A percentile compares a stretch with the other conserved stretches of the same genome.
Evolutionary conservation across 75 land plant species (phyloP).

Genomic region (Cryptomeria japonica): DNA sequence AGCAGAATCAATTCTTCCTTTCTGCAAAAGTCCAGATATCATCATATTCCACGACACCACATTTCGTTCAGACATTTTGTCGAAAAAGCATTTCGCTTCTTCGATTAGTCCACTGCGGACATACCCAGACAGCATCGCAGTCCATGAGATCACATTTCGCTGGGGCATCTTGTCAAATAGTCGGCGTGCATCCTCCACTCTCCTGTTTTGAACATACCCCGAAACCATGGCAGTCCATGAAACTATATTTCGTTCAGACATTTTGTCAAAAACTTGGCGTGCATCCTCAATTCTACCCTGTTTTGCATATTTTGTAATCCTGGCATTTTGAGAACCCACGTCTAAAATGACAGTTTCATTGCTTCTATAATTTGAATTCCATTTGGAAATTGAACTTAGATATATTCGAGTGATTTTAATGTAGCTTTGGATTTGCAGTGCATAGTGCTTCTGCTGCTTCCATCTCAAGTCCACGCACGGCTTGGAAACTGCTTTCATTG

Average conservation of each 20-base stretch:
- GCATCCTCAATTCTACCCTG: constrained; percentile 11
- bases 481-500: background rate
- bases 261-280: background rate
- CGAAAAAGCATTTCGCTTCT: constrained; percentile 41
- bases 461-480: background rate
- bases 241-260: background rate
- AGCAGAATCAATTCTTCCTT: constrained; percentile 23
- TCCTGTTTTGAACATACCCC: background rate
- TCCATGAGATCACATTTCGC: background rate
- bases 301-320: constrained; percentile 5
- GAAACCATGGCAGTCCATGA: background rate
- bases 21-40: constrained; percentile 32
- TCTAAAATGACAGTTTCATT: background rate
- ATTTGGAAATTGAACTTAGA: background rate
- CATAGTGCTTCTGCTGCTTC: background rate
- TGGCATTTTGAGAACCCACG: background rate
- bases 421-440: background rate
- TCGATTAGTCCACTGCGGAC: constrained; percentile 16
- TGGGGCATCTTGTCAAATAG: background rate
- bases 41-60: constrained; percentile 51
- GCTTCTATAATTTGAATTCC: background rate
- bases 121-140: constrained; percentile 30
- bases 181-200: background rate
- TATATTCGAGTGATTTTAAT: background rate
- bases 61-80: constrained; percentile 37